Base-by-base conservation (phyloP, 2,329 filamentous ascomycete genomes). In the Arthrobotrys sinensis region DNA sequence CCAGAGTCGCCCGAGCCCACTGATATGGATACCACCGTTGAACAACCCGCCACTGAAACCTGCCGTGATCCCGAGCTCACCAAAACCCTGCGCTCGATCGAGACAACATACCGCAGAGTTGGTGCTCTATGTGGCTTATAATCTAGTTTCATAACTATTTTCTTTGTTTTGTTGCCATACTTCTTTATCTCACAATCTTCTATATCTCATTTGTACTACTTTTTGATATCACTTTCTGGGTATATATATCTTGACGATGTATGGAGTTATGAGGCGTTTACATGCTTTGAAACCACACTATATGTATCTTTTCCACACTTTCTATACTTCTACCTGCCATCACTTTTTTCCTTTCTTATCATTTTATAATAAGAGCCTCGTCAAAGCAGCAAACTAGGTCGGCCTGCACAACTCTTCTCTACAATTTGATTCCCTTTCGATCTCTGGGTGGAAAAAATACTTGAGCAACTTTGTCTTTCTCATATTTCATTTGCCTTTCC, bases 231-330 rank as follows among this genome's bases (percentile, higher is more conserved):
- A 53, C 19, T 52, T 70, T 38, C 57, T 45, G 66, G 65, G 52
- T 65, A 70, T 62, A 77, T 70, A 77, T 77, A 77, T 77, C 73
- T 77, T 77, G 73, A 77, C 50, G 73, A 77, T 77, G 73, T 77
- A 71, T 71, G 73, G 73, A 64, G 73, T 77, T 77, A 48, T 48
- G 19, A 67, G 73, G 73, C 66, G 73, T 77, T 40, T 12, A 21
- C 28, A 21, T 65, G 24, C 19, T 50, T 69, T 64, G 48, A 55
- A 53, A 46, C 11, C 8, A 45, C 52, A 55, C 64, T 60, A 21
- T 60, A 21, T 24, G 53, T 60, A 38, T 69, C 40, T 43, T 43
- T 34, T 19, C 63, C 43, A 40, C 7, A 60, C 34, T 50, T 68
- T 40, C 34, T 64, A 69, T 65, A 76, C 28, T 71, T 71, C 55